These are phyloP conservation scores for Penicillium bialowiezense DNA, from an alignment of 495 filamentous ascomycete genomes.

Conservation along the genomic window DNA sequence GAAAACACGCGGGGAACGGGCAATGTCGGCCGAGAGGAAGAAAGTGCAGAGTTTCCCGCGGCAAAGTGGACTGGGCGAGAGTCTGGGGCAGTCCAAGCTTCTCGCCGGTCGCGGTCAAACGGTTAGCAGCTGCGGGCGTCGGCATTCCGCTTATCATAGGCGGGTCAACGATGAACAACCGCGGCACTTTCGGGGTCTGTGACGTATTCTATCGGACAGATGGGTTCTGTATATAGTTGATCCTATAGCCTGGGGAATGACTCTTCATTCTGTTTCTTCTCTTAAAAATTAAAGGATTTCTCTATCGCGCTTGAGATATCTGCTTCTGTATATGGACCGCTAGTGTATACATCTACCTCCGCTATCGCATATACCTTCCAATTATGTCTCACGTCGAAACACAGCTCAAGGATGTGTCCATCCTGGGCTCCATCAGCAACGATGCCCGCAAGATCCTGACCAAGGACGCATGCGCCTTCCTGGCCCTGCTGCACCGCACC, in stretches of 20 bases:
- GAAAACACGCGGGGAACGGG: constrained; percentile 8
- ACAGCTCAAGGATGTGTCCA: constrained; percentile 82
- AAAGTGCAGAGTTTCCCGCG: constrained; percentile 39
- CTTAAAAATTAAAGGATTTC: no score
- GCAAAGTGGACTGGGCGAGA: constrained; percentile 22
- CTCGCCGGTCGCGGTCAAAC: not conserved
- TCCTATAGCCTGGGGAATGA: not conserved
- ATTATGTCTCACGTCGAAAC: constrained; percentile 69
- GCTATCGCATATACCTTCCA: not conserved
- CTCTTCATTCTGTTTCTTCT: not conserved
- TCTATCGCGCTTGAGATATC: no score
- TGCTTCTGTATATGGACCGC: not conserved
- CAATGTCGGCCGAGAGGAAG: constrained; percentile 36
- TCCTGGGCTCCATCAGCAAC: constrained; percentile 75
- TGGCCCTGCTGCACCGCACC: constrained; percentile 88
- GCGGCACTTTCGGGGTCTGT: constrained; percentile 34
- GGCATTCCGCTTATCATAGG: constrained; percentile 6
- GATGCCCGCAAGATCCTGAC: constrained; percentile 86
- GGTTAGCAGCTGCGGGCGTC: constrained; percentile 1
- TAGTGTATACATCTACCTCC: not conserved
- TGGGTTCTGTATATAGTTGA: constrained; percentile 24
- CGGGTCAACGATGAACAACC: constrained; percentile 17
- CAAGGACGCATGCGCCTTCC: constrained; percentile 86
- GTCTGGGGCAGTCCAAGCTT: not conserved
- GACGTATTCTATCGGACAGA: constrained; percentile 34